Base-by-base conservation (phyloP, 139 green algal genomes). In the Spirogloea muscicola region DNA sequence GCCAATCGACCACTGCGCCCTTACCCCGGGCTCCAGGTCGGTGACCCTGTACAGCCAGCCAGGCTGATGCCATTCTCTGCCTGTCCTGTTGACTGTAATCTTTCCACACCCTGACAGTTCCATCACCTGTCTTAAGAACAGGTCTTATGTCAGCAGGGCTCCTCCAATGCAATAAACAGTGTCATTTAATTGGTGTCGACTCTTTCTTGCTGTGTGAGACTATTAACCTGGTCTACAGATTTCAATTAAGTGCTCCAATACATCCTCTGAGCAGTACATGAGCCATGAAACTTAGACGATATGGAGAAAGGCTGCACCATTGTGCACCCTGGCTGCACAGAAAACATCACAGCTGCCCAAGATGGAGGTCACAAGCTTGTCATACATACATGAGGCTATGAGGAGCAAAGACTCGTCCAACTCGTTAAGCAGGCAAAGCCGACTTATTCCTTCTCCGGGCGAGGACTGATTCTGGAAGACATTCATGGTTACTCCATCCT, bases 381-480 rank as follows among this genome's bases (percentile, higher is more conserved):
- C n/a, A n/a, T 48, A 4, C 68, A 69, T 72, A 76, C 68, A 52
- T 31, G 68, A 76, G 0, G 68, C 68, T 0, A 76, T 51, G 0
- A 77, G 52, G 10, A 77, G 3, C 0, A 71, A 27, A 1, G 21
- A 57, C 6, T 77, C 48, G 52, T 77, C 69, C 9, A 77, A 48
- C 41, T 77, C 69, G 36, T 77, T 77, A 21, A 77, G 52, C 7
- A 77, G 69, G 3, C 69, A 77, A 37, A 77, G 18, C n/a, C 41
- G 31, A n/a, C 31, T 38, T 3, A 77, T 42, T 10, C 66, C 66
- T 10, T 68, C 39, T 4, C 64, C 66, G 16, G n/a, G 25, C 3
- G 31, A 36, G 16, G 40, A 69, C 31, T 76, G 55, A 27, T 71
- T 77, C 18, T 77, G 55, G 21, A 77, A 70, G 10, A 13, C 57